Evolutionary conservation across 805 yeast genomes (phyloP).

Genomic region (Metschnikowia lochheadii): DNA sequence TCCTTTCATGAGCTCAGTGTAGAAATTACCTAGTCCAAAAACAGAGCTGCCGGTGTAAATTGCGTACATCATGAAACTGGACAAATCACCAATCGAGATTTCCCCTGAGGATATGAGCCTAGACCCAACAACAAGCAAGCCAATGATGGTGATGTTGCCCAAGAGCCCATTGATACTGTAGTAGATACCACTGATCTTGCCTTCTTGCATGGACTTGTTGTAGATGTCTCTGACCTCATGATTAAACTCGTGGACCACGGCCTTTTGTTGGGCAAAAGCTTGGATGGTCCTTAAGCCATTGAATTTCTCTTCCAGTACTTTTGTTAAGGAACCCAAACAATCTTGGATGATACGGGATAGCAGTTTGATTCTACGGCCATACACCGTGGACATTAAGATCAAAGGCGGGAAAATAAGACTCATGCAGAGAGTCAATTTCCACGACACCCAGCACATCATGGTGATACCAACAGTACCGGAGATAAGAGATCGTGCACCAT

Average conservation of each 20-base stretch:
- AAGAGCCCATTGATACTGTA: conserved; percentile 77
- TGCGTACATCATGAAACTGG: conserved; percentile 93
- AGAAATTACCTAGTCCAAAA: conserved; percentile 85
- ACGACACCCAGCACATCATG: conserved; percentile 87
- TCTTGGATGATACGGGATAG: conserved; percentile 76
- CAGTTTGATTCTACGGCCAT: conserved; percentile 73
- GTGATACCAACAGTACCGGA: conserved; percentile 83
- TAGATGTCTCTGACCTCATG: conserved; percentile 62
- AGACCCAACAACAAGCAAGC: conserved; percentile 75
- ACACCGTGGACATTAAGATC: conserved; percentile 70
- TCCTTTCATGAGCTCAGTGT: conserved; percentile 94
- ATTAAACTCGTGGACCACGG: conserved; percentile 73
- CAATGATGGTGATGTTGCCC: conserved; percentile 78
- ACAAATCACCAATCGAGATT: conserved; percentile 80
- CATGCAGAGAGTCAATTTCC: conserved; percentile 80
- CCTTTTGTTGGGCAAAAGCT: conserved; percentile 79
- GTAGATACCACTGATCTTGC: conserved; percentile 69
- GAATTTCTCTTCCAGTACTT: conserved; percentile 88
- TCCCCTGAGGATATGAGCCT: conserved; percentile 74
- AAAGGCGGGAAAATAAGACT: conserved; percentile 78
- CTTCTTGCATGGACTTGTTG: conserved; percentile 73
- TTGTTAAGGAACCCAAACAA: conserved; percentile 79
- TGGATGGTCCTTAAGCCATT: conserved; percentile 84
- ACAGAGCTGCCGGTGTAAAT: conserved; percentile 91
- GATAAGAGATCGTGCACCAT: conserved; percentile 81